A percentile compares a stretch with the other conserved stretches of the same genome.
These are phyloP conservation scores for Pythium sukuiense DNA, from an alignment of 352 stramenopile genomes.

Conservation along the genomic window DNA sequence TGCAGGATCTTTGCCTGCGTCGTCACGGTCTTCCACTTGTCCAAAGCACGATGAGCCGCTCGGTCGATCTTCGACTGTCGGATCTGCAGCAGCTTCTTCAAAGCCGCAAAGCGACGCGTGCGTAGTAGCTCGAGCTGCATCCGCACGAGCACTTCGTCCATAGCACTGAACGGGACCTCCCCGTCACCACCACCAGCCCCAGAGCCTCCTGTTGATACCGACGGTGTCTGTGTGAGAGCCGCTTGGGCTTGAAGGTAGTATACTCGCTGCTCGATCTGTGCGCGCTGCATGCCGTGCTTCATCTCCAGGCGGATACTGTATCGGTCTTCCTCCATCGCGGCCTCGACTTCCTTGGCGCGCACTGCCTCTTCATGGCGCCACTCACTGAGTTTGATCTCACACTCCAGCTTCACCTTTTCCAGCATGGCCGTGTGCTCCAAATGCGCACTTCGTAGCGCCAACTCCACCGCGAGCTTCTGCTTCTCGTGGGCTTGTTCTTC, in stretches of 20 bases:
- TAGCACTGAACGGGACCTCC: constrained; percentile 34
- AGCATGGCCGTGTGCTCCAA: constrained; percentile 46
- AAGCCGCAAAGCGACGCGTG: constrained; percentile 56
- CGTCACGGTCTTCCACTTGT: constrained; percentile 43
- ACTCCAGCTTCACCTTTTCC: constrained; percentile 52
- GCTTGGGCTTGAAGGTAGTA: constrained; percentile 46
- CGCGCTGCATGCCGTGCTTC: constrained; percentile 52
- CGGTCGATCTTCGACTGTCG: constrained; percentile 42
- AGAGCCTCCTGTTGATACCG: not conserved
- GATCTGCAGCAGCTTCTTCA: constrained; percentile 65
- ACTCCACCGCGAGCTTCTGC: constrained; percentile 50
- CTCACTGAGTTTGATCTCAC: constrained; percentile 45
- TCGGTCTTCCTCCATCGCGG: constrained; percentile 57
- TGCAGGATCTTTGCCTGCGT: constrained; percentile 30
- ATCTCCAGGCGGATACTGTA: constrained; percentile 70
- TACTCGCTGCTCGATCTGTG: constrained; percentile 65
- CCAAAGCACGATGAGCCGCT: constrained; percentile 33
- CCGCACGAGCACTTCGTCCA: constrained; percentile 65
- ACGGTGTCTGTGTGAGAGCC: constrained; percentile 4
- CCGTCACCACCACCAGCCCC: not conserved
- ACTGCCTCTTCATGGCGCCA: constrained; percentile 59
- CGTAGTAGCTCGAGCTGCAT: constrained; percentile 66
- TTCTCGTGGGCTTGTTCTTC: constrained; percentile 53
- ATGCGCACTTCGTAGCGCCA: constrained; percentile 46
- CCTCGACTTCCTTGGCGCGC: constrained; percentile 50